A percentile compares a stretch with the other conserved stretches of the same genome.
Conservation (phyloP, 2,329 filamentous ascomycete species). For the Ophiostoma ips region DNA sequence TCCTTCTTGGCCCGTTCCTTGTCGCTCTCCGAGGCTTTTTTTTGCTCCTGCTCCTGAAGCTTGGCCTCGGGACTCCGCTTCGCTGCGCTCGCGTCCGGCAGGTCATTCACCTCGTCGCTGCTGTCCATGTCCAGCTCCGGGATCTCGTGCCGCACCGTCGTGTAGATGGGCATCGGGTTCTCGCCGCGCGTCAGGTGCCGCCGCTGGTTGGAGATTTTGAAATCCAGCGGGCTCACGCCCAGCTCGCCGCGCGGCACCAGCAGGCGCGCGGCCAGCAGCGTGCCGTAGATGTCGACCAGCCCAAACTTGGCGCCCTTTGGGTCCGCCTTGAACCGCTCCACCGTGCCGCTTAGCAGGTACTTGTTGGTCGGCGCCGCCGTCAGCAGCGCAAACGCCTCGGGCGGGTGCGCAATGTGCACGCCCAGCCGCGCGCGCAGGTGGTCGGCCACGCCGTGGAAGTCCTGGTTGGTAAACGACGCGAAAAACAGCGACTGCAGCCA, state of each 20-base stretch:
- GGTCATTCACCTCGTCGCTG: conserved; percentile 18
- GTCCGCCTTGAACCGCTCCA: conserved; percentile 83
- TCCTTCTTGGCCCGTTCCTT: conserved; percentile 46
- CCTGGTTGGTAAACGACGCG: conserved; percentile 58
- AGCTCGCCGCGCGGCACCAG: conserved; percentile 78
- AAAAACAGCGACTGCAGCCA: conserved; percentile 87
- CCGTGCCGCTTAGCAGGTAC: conserved; percentile 70
- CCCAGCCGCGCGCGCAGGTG: conserved; percentile 77
- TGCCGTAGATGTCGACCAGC: conserved; percentile 83
- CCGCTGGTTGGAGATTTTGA: conserved; percentile 83
- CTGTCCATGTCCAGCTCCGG: conserved; percentile 40
- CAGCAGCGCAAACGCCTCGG: conserved; percentile 64
- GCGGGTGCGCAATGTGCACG: conserved; percentile 86
- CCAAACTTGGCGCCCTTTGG: conserved; percentile 66
- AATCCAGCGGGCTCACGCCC: conserved; percentile 59
- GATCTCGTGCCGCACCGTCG: conserved; percentile 89
- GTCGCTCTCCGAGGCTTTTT: conserved; percentile 26
- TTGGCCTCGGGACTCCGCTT: neutral
- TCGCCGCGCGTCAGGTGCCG: conserved; percentile 62
- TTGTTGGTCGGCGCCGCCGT: conserved; percentile 90
- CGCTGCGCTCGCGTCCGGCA: conserved; percentile 12
- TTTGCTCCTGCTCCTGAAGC: conserved; percentile 8
- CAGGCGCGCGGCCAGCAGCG: conserved; percentile 70
- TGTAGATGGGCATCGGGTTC: conserved; percentile 86
- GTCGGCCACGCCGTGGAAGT: conserved; percentile 56